Conservation (phyloP, 352 stramenopile genomes). For the Phytophthora pinifolia region DNA sequence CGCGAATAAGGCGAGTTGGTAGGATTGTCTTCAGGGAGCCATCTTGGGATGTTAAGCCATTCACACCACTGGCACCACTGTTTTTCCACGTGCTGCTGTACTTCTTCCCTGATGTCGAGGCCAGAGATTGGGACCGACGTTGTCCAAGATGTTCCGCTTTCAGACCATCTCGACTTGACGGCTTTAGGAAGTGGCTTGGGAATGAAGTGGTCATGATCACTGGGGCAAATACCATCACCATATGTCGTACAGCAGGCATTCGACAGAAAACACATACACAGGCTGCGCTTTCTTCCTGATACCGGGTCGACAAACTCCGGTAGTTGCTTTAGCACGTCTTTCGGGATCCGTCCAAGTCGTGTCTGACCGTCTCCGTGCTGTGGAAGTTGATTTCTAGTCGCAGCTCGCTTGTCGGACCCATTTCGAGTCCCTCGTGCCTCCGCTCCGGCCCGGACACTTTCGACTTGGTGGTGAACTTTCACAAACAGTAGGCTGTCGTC, state of each 20-base stretch:
- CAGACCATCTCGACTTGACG: not conserved
- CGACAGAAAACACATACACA: slow-evolving; percentile 11
- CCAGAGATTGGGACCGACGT: slow-evolving; percentile 4
- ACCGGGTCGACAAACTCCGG: slow-evolving; percentile 2
- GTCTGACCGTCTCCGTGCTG: not conserved
- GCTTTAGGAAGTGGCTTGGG: not conserved
- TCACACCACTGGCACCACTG: slow-evolving; percentile 1
- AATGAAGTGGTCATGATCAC: slow-evolving; percentile 9
- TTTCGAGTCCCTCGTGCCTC: no score
- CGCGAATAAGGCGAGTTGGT: not conserved
- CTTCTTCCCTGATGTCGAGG: not conserved
- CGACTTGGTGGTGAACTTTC: slow-evolving; percentile 4
- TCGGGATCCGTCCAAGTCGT: not conserved
- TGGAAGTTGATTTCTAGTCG: no score
- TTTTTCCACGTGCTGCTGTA: not conserved
- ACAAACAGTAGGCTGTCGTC: slow-evolving; percentile 10
- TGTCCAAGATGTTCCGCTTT: slow-evolving; percentile 1
- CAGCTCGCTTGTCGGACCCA: no score
- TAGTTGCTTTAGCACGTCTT: not conserved
- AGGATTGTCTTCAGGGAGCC: slow-evolving; percentile 2
- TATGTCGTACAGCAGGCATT: not conserved
- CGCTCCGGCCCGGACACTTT: not conserved
- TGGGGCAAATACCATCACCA: not conserved
- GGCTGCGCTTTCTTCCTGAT: not conserved
- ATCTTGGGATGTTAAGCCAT: not conserved